These are phyloP conservation scores for Sonneratia alba DNA, from an alignment of 345 rosid species.

Conservation along the genomic window DNA sequence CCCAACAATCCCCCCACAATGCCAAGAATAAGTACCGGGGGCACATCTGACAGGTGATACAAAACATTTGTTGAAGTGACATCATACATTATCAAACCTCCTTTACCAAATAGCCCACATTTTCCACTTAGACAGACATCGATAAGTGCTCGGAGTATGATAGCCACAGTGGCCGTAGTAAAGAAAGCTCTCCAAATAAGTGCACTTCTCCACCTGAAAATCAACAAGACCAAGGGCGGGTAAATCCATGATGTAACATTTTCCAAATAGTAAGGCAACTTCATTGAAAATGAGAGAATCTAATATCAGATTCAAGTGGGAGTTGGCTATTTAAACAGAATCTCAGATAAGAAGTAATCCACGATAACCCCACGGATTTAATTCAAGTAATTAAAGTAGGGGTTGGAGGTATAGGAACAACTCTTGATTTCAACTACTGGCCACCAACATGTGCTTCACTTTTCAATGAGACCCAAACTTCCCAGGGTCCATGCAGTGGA, in stretches of 20 bases:
- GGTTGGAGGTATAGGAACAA: not conserved
- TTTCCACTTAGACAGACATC: conserved; percentile 76
- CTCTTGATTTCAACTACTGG: too few species aligned
- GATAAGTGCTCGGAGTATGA: conserved; percentile 74
- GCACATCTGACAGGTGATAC: conserved; percentile 69
- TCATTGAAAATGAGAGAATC: not conserved
- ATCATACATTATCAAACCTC: conserved; percentile 91
- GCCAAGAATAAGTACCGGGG: conserved; percentile 71
- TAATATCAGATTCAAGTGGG: not conserved
- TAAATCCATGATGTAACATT: not conserved
- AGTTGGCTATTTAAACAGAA: not conserved
- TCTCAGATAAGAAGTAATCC: not conserved
- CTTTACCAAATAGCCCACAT: conserved; percentile 89
- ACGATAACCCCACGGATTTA: not conserved
- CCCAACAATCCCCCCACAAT: conserved; percentile 83
- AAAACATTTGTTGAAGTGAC: conserved; percentile 54
- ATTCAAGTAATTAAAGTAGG: not conserved
- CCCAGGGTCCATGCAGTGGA: not conserved
- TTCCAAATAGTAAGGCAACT: not conserved
- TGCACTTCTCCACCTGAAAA: conserved; percentile 82
- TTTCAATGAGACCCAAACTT: not conserved
- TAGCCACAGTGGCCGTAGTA: conserved; percentile 78
- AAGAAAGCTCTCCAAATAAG: conserved; percentile 91
- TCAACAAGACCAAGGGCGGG: conserved; percentile 1
- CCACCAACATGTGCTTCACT: not conserved